Conservation (phyloP, 2,329 filamentous ascomycete species). For the Aspergillus sp. region DNA sequence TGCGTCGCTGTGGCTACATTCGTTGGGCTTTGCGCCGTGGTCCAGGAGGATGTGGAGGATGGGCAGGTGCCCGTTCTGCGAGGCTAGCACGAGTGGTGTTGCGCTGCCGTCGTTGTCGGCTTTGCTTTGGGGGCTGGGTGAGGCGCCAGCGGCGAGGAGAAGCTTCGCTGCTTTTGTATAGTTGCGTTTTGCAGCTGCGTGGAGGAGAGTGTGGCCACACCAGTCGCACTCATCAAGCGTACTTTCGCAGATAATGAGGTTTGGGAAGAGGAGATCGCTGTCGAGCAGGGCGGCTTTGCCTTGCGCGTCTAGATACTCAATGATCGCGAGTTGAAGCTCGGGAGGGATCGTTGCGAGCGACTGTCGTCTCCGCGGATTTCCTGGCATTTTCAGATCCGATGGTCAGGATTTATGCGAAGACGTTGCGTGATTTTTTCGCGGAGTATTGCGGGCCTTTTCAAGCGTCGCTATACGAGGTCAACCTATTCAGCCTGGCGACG, state of each 20-base stretch:
- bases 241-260: neutral
- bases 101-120: neutral
- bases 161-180: neutral
- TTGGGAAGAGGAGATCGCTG: neutral
- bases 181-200: neutral
- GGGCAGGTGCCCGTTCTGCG: neutral
- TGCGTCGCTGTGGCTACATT: neutral
- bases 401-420: neutral
- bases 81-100: neutral
- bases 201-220: neutral
- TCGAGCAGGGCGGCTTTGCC: neutral
- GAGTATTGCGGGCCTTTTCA: neutral
- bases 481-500: neutral
- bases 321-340: neutral
- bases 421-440: neutral
- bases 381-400: neutral
- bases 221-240: neutral
- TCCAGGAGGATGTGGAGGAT: neutral
- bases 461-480: neutral
- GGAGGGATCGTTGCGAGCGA: neutral
- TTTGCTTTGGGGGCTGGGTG: neutral
- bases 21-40: neutral
- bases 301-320: neutral
- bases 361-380: neutral
- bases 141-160: neutral